phyloP scores from a whole-genome alignment of 129 eudicot species.

The Pulicaria dysenterica region DNA sequence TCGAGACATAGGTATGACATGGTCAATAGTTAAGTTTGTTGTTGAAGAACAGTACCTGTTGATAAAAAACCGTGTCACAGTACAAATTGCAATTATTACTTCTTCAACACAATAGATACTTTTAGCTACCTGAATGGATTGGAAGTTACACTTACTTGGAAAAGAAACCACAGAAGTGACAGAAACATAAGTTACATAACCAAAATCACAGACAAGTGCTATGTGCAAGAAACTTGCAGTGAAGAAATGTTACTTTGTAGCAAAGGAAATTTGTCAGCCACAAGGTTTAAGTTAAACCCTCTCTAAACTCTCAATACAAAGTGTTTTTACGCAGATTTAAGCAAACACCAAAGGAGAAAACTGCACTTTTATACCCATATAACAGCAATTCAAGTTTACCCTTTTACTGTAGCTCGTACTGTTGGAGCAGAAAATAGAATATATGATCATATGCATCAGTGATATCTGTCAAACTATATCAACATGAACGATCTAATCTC shows the following conservation, averaged over 20 bases:
- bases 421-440: neutral
- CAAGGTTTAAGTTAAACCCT: no score
- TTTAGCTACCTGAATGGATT: neutral
- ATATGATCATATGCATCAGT: neutral
- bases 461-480: conserved; percentile 5
- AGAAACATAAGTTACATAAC: no score
- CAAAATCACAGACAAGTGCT: no score
- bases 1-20: conserved; percentile 72
- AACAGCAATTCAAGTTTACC: conserved; percentile 8
- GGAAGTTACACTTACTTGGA: no score
- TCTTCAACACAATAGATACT: neutral
- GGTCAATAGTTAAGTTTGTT: conserved; percentile 80
- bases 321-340: no score
- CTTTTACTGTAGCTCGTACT: neutral
- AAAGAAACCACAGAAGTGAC: no score
- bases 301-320: no score
- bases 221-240: no score
- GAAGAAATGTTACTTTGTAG: no score
- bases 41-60: conserved; percentile 77
- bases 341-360: no score
- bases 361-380: neutral
- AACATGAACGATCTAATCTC: conserved; percentile 22
- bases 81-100: neutral
- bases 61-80: conserved; percentile 22
- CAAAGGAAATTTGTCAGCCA: no score